A percentile compares a stretch with the other conserved stretches of the same genome.
Evolutionary conservation across 148 eudicot genomes (phyloP).

Genomic region (Polygonum maritimum): DNA sequence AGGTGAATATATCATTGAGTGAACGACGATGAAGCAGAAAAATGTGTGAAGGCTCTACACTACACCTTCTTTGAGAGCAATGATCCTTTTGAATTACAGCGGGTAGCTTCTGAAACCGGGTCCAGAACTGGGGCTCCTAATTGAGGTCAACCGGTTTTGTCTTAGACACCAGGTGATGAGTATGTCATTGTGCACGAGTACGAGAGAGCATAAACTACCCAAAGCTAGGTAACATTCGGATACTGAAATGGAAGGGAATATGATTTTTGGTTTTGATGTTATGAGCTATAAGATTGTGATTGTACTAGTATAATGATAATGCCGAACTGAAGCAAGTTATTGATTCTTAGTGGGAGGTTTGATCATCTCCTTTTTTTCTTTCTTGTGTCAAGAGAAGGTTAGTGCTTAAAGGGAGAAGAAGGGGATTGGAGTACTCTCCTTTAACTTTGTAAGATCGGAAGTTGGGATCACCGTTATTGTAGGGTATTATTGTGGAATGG

Average conservation of each 20-base stretch:
- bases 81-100: conserved; percentile 12
- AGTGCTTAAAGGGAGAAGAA: background rate
- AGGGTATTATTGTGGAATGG: no score
- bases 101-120: background rate
- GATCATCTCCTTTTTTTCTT: background rate
- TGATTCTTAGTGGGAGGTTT: background rate
- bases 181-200: background rate
- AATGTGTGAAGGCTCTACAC: conserved; percentile 82
- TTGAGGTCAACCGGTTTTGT: background rate
- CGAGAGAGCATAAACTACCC: background rate
- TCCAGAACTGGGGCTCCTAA: background rate
- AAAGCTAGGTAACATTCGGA: background rate
- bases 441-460: no score
- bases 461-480: no score
- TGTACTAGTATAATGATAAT: background rate
- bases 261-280: no score
- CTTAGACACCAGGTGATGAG: background rate
- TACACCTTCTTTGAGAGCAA: conserved; percentile 61
- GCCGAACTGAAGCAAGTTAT: background rate
- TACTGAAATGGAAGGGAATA: background rate
- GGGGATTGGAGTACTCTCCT: no score
- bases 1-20: conserved; percentile 93
- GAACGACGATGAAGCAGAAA: conserved; percentile 78
- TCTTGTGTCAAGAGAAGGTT: background rate
- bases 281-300: background rate